phyloP scores from a whole-genome alignment of 2,329 filamentous ascomycete species.

The Mollisia scopiformis region DNA sequence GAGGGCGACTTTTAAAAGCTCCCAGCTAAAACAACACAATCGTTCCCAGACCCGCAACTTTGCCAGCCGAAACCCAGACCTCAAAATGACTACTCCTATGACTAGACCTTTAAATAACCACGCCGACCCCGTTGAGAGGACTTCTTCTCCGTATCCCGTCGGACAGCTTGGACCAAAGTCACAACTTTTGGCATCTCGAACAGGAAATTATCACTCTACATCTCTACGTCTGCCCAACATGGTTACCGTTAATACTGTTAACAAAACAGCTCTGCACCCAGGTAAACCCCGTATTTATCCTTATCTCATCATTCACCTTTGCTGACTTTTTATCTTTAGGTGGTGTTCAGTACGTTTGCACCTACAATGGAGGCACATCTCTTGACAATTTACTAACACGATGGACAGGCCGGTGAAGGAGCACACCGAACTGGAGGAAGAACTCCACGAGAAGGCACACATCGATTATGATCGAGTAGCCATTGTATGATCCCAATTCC shows the following conservation, averaged over 20 bases:
- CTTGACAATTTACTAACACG: conserved; percentile 12
- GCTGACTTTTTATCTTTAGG: conserved; percentile 13
- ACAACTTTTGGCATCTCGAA: conserved; percentile 28
- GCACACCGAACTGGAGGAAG: conserved; percentile 97
- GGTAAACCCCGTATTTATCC: conserved; percentile 5
- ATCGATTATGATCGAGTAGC: conserved; percentile 99
- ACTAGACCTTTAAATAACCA: conserved; percentile 25
- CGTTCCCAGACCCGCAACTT: conserved; percentile 13
- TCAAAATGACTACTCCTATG: conserved; percentile 20
- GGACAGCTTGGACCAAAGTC: conserved; percentile 31
- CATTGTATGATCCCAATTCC: conserved; percentile 70
- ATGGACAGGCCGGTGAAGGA: conserved; percentile 71
- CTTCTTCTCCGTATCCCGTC: conserved; percentile 35
- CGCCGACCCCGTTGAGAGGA: conserved; percentile 29
- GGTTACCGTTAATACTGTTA: conserved; percentile 33
- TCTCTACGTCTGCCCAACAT: conserved; percentile 35
- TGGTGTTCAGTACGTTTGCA: conserved; percentile 34
- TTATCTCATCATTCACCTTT: neutral
- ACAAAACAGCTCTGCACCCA: conserved; percentile 36
- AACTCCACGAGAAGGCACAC: conserved; percentile 95
- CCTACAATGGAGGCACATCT: neutral
- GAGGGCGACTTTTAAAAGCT: too few species aligned
- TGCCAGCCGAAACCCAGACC: conserved; percentile 16
- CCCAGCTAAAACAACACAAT: too few species aligned
- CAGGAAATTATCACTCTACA: conserved; percentile 31